Evolutionary conservation across 805 yeast species (phyloP), one percentile per base, ranked within the genome.

Genomic region (Cyberlindnera xylosilytica): DNA sequence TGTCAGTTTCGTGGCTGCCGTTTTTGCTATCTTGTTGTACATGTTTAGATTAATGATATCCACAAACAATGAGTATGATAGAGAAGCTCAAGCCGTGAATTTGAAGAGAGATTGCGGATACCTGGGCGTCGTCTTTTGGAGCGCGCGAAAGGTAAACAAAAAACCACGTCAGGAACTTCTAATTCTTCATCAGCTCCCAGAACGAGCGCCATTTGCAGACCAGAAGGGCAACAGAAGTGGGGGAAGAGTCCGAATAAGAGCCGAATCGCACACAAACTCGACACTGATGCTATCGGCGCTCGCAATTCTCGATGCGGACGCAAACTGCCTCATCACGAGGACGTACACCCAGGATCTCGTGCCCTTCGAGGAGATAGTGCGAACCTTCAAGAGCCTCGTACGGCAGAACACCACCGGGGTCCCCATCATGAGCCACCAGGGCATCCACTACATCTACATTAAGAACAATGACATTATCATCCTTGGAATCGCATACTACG

Each of bases 301-400:
- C 37, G 83, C 78, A 52, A 79, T 84, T 53, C 70, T 84, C 44
- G 88, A 83, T 61, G 72, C 74, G 54, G 76, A 78, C 54, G 87
- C 87, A 27, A 76, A 79, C 54, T 79, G 86, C 20, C 69, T 84
- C 41, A 73, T 84, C 39, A 72, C 83, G 17, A 65, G 91, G 41
- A 85, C 83, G 58, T 84, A 83, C 59, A 76, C 81, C 46, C 85
- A 87, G 3, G 89, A 84, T 53, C 74, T 84, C 16, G 79, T 87
- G 4, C 50, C 69, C 34, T 63, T 70, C 15, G 73, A 34, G 16
- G 50, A 44, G 22, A 30, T 86, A 6, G 72, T 83, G 38, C 83
- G 79, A 36, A 68, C 73, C 46, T 84, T 83, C 61, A 83, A 88
- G 38, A 10, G 15, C 13, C 37, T 41, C 19, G 18, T 44, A 26